Conservation (phyloP, 2,329 filamentous ascomycete genomes). For the Ophiostoma novo-ulmi region DNA sequence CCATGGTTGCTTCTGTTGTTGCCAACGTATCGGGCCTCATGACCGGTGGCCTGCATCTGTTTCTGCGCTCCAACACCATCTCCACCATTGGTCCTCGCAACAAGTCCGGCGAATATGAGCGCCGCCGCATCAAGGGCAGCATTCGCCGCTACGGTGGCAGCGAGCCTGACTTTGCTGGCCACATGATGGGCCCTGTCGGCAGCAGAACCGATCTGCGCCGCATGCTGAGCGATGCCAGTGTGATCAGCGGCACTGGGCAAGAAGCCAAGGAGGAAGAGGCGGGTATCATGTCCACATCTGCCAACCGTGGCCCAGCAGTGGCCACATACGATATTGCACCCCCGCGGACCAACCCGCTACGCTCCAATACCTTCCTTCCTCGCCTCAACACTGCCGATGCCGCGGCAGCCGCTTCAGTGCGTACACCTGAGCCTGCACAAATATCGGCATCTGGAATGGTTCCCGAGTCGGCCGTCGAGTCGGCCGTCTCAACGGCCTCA, state of each 20-base stretch:
- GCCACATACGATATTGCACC: conserved; percentile 23
- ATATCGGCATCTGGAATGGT: conserved; percentile 27
- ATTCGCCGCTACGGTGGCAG: conserved; percentile 36
- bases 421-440: conserved; percentile 34
- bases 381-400: background rate
- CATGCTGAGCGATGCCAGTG: conserved; percentile 36
- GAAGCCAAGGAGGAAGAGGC: conserved; percentile 35
- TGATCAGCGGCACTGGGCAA: conserved; percentile 29
- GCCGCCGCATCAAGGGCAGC: conserved; percentile 41
- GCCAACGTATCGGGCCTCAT: conserved; percentile 61
- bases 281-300: conserved; percentile 27
- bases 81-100: conserved; percentile 49
- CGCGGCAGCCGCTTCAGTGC: conserved; percentile 13
- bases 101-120: conserved; percentile 44
- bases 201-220: conserved; percentile 32
- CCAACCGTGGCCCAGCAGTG: conserved; percentile 27
- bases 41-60: conserved; percentile 61
- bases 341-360: conserved; percentile 32
- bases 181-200: conserved; percentile 35
- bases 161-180: conserved; percentile 33
- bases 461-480: background rate
- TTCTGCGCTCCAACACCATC: conserved; percentile 58
- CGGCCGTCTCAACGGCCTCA: conserved; percentile 21
- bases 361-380: conserved; percentile 35
- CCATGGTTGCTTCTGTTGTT: conserved; percentile 61